These are phyloP conservation scores for Fraxinus paxiana DNA, from an alignment of 305 asterid species.

Conservation along the genomic window DNA sequence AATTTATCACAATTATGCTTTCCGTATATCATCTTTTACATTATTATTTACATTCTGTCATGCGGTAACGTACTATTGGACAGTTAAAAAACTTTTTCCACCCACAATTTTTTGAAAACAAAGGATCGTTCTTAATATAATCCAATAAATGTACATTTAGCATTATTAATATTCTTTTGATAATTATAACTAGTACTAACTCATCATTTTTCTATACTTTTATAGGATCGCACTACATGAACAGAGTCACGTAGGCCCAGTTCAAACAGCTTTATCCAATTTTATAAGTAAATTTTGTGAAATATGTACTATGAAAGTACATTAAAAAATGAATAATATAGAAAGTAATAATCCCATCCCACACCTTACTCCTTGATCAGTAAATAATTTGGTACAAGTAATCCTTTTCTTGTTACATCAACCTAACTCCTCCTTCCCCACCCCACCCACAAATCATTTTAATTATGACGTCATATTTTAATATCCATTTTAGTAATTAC, in stretches of 20 bases:
- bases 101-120: too few species aligned
- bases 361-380: neutral
- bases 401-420: neutral
- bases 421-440: neutral
- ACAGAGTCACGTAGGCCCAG: neutral
- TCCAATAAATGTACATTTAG: too few species aligned
- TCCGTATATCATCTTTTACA: too few species aligned
- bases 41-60: too few species aligned
- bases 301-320: neutral
- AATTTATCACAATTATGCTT: too few species aligned
- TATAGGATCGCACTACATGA: neutral
- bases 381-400: neutral
- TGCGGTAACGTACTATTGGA: too few species aligned
- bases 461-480: neutral
- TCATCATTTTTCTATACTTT: neutral
- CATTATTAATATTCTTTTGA: too few species aligned
- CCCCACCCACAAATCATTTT: neutral
- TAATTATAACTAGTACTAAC: neutral
- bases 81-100: too few species aligned
- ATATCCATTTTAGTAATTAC: neutral
- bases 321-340: neutral
- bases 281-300: neutral
- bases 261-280: neutral
- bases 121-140: too few species aligned
- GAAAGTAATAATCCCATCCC: neutral